A percentile compares a stretch with the other conserved stretches of the same genome.
These are phyloP conservation scores for Sporopachydermia lactativora DNA, from an alignment of 805 yeast species.

Conservation along the genomic window DNA sequence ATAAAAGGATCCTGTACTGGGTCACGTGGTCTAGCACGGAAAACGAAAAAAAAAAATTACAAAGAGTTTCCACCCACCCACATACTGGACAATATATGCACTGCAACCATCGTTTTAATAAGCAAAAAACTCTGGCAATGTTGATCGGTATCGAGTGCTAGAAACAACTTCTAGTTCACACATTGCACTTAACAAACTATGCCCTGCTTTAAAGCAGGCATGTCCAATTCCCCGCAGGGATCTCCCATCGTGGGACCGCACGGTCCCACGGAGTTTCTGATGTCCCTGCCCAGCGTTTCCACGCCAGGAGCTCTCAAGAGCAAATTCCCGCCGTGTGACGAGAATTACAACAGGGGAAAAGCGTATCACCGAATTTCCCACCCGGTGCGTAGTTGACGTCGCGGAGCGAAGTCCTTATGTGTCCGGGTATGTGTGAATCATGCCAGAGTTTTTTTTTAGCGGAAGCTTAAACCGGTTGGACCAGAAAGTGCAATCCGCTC, in stretches of 20 bases:
- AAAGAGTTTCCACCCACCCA: no score
- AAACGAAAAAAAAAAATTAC: no score
- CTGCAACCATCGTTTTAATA: background rate
- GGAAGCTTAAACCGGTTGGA: background rate
- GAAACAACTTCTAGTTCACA: slow-evolving; percentile 27
- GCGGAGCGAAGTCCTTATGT: slow-evolving; percentile 11
- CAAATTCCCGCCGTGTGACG: slow-evolving; percentile 10
- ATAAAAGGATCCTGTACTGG: background rate
- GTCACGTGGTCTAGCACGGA: slow-evolving; percentile 1
- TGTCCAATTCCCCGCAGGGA: slow-evolving; percentile 43
- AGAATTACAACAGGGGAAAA: slow-evolving; percentile 23
- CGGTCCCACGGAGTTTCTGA: slow-evolving; percentile 30
- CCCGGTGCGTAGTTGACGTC: slow-evolving; percentile 16
- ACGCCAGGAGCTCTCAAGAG: slow-evolving; percentile 47
- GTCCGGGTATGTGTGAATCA: slow-evolving; percentile 15
- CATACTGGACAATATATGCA: slow-evolving; percentile 4
- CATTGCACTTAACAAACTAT: slow-evolving; percentile 43
- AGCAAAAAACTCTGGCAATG: slow-evolving; percentile 26
- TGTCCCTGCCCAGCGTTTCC: slow-evolving; percentile 46
- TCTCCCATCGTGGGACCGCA: slow-evolving; percentile 28
- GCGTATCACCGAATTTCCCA: slow-evolving; percentile 57
- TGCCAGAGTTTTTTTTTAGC: slow-evolving; percentile 1
- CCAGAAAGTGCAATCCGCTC: background rate
- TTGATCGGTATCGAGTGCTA: slow-evolving; percentile 52
- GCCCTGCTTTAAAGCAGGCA: slow-evolving; percentile 9